Evolutionary conservation across 805 yeast genomes (phyloP).

Genomic region (Saccharomyces paradoxus): DNA sequence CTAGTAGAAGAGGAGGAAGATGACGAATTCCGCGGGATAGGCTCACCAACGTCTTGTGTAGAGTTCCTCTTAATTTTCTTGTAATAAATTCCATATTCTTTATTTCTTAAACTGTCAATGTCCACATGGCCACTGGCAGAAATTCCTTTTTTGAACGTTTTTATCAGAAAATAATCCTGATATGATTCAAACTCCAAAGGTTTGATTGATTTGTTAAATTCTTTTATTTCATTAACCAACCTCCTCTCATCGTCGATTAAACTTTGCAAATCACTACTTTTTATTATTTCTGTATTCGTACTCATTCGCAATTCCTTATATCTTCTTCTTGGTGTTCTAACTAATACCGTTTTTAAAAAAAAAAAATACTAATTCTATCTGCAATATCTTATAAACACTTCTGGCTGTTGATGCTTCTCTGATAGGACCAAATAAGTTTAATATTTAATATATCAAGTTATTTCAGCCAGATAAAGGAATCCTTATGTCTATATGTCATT

Average conservation of each 20-base stretch:
- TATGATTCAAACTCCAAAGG: constrained; percentile 32
- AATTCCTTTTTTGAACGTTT: constrained; percentile 25
- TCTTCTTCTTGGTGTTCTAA: neutral
- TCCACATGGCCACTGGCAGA: constrained; percentile 30
- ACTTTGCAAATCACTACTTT: constrained; percentile 1
- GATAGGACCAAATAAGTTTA: neutral
- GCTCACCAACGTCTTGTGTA: neutral
- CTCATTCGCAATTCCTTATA: neutral
- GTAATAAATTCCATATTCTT: constrained; percentile 23
- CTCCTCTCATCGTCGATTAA: constrained; percentile 4
- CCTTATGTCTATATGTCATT: neutral
- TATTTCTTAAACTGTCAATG: constrained; percentile 20
- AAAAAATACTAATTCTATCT: neutral
- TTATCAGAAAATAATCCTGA: constrained; percentile 22
- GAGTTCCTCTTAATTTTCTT: constrained; percentile 14
- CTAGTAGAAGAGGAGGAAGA: constrained; percentile 5
- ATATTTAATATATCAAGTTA: neutral
- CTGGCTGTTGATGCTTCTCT: neutral
- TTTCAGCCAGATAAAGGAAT: neutral
- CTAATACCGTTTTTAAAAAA: neutral
- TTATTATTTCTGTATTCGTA: neutral
- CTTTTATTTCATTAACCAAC: constrained; percentile 7
- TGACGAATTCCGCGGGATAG: neutral
- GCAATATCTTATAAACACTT: neutral
- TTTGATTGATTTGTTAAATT: constrained; percentile 9